Percentiles rank a stretch among this genome's conserved stretches.
Conservation (phyloP, 768 basidiomycete genomes). For the Pleurotus tuoliensis region DNA sequence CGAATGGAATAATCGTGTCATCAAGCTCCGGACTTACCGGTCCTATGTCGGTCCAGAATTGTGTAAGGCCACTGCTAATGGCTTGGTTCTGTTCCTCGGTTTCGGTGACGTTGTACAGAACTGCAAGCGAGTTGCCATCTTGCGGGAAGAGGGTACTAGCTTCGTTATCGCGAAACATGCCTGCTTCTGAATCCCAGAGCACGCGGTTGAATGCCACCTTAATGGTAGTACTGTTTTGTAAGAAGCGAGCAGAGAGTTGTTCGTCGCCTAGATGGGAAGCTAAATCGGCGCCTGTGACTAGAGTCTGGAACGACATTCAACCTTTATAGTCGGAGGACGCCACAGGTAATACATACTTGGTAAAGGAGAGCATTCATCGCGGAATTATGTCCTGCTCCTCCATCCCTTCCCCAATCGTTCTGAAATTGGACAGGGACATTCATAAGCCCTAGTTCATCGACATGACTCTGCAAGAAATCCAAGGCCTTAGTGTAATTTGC, state of each 20-base stretch:
- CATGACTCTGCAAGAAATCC: constrained; percentile 37
- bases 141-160: constrained; percentile 39
- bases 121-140: constrained; percentile 46
- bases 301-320: constrained; percentile 17
- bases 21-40: constrained; percentile 46
- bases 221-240: constrained; percentile 31
- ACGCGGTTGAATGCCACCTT: constrained; percentile 37
- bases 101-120: constrained; percentile 42
- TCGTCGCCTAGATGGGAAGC: constrained; percentile 24
- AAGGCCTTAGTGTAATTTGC: constrained; percentile 37
- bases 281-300: constrained; percentile 32
- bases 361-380: constrained; percentile 45
- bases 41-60: constrained; percentile 47
- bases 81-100: constrained; percentile 32
- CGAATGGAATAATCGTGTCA: constrained; percentile 49
- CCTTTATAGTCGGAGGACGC: background rate
- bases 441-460: constrained; percentile 35
- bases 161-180: constrained; percentile 46
- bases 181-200: constrained; percentile 39
- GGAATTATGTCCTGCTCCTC: constrained; percentile 42
- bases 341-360: constrained; percentile 21
- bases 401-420: constrained; percentile 47
- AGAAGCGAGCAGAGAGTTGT: constrained; percentile 20
- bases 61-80: constrained; percentile 38
- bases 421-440: constrained; percentile 35